A percentile compares a stretch with the other conserved stretches of the same genome.
phyloP scores from a whole-genome alignment of 768 basidiomycete species.

The Omphalotus guepiniiformis region DNA sequence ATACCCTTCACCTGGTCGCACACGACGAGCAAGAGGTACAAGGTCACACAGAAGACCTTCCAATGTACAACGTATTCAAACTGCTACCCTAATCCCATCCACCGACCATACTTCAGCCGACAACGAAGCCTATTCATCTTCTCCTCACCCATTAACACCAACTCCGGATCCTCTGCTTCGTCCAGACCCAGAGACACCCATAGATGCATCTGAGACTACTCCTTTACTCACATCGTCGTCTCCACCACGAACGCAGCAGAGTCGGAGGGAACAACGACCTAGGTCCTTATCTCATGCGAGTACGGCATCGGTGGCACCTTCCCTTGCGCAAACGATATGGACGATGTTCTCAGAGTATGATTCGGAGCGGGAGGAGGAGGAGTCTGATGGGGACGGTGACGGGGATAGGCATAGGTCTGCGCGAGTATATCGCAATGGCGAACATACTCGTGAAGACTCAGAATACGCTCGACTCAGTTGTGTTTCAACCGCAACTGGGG shows the following conservation, averaged over 20 bases:
- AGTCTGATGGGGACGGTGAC: conserved; percentile 9
- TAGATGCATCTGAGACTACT: conserved; percentile 41
- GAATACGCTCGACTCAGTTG: not conserved
- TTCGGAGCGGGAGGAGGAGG: conserved; percentile 22
- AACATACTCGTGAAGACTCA: not conserved
- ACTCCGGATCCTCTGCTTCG: conserved; percentile 17
- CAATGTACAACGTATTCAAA: conserved; percentile 5
- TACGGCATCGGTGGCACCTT: conserved; percentile 53
- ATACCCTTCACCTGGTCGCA: conserved; percentile 41
- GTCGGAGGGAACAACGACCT: too few species aligned
- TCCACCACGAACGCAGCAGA: conserved; percentile 18
- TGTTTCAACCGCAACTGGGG: conserved; percentile 1
- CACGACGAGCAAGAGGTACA: conserved; percentile 33
- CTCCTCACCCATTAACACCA: conserved; percentile 31
- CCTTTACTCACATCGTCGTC: conserved; percentile 38
- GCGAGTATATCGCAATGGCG: not conserved
- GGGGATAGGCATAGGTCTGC: not conserved
- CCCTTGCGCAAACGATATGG: conserved; percentile 62
- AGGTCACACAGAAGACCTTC: conserved; percentile 23
- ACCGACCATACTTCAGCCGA: conserved; percentile 24
- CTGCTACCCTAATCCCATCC: conserved; percentile 26
- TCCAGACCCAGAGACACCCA: conserved; percentile 22
- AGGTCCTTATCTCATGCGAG: conserved; percentile 60
- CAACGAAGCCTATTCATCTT: conserved; percentile 19
- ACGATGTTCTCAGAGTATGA: conserved; percentile 62